These are phyloP conservation scores for Talaromyces sp. DNA, from an alignment of 2,329 filamentous ascomycete species.

Conservation along the genomic window DNA sequence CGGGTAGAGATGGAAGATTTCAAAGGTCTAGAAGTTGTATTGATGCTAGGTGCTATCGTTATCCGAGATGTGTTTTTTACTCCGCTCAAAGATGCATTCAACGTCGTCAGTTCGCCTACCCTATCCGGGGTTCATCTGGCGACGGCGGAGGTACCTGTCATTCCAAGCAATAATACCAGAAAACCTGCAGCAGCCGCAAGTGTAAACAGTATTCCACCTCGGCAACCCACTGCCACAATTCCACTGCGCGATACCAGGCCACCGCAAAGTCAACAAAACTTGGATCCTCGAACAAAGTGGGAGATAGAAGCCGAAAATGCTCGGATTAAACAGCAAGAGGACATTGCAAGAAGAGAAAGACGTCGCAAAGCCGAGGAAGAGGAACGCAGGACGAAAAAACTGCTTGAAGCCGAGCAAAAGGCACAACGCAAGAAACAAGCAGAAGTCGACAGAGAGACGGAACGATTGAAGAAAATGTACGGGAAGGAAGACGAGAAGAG, in stretches of 20 bases:
- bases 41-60: conserved; percentile 60
- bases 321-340: conserved; percentile 42
- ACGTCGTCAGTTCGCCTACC: conserved; percentile 47
- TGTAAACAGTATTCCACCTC: conserved; percentile 16
- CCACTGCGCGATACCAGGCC: conserved; percentile 22
- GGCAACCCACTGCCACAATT: conserved; percentile 26
- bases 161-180: not conserved
- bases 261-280: conserved; percentile 28
- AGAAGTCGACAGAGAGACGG: conserved; percentile 72
- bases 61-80: conserved; percentile 63
- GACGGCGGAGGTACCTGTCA: not conserved
- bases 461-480: conserved; percentile 61
- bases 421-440: conserved; percentile 51
- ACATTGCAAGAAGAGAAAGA: conserved; percentile 43
- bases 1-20: conserved; percentile 90
- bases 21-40: conserved; percentile 83
- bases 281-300: conserved; percentile 53
- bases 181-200: not conserved
- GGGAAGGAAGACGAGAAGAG: conserved; percentile 44
- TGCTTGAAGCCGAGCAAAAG: conserved; percentile 54
- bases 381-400: conserved; percentile 50
- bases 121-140: conserved; percentile 20
- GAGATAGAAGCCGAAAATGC: conserved; percentile 51
- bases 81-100: conserved; percentile 72
- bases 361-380: conserved; percentile 51